Evolutionary conservation across 2,329 filamentous ascomycete species (phyloP), one percentile per base, ranked within the genome.

Genomic region (Sarocladium strictum): DNA sequence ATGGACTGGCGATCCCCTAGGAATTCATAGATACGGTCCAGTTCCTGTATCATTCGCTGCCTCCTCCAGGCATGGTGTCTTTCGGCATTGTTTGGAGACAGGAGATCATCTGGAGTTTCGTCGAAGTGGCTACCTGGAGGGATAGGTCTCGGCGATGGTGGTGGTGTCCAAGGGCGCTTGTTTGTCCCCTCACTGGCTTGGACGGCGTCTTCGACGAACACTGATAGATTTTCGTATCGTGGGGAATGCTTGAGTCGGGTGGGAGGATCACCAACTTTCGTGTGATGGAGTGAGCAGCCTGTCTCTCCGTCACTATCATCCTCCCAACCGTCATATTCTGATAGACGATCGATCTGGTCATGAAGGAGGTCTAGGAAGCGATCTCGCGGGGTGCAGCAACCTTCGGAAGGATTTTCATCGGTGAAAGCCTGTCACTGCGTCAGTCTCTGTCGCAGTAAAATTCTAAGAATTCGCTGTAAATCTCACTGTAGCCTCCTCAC

Each of bases 331-430:
- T 51, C 29, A n/a, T 60, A 10, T 50, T 52, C 12, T 57, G 53
- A 6, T 33, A 21, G 10, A 12, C 19, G 21, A 3, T 59, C 59
- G 43, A 65, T 65, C 54, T 64, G 62, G 12, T 64, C 58, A 12
- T 65, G 62, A 12, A 67, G 60, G 49, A 66, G 55, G 19, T 63
- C 62, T 54, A 66, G 60, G 56, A 65, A 61, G 41, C 23, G 19
- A 12, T 4, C 7, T 9, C n/a, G 23, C 7, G 24, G 23, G 3
- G 43, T 27, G 3, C 3, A 15, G 24, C 23, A 17, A 9, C 43
- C n/a, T 3, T n/a, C 23, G 14, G 23, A 17, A 15, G 24, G 3
- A 7, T 15, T 15, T 6, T 47, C 38, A 3, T 27, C n/a, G 3
- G 24, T 47, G 14, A n/a, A 47, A 27, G 10, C 24, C 43, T 47